phyloP scores from a whole-genome alignment of 139 green algal species.

The Coelastrella sp. region DNA sequence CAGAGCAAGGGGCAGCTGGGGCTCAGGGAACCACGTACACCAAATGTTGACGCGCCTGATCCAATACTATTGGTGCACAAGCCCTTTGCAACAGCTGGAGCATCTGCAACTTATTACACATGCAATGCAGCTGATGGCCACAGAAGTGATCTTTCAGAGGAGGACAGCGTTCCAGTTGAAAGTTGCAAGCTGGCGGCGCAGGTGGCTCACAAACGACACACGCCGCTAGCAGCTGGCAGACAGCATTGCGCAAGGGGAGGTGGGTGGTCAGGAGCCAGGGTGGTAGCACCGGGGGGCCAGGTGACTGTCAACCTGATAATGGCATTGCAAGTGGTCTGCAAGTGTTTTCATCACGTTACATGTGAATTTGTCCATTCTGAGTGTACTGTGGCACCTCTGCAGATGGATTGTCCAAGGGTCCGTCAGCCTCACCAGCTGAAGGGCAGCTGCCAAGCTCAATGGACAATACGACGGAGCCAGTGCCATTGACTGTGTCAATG shows the following conservation, averaged over 20 bases:
- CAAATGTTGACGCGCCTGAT: background rate
- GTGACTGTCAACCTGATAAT: no score
- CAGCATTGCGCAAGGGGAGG: background rate
- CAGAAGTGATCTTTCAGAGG: background rate
- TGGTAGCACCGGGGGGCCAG: no score
- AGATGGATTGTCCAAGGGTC: background rate
- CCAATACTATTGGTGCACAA: background rate
- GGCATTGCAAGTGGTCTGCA: no score
- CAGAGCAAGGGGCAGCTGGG: background rate
- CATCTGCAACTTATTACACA: background rate
- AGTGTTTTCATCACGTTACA: no score
- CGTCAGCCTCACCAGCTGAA: background rate
- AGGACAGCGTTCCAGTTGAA: slow-evolving; percentile 40
- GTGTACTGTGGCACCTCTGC: background rate
- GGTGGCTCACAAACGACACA: slow-evolving; percentile 17
- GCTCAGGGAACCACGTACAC: background rate
- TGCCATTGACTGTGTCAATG: background rate
- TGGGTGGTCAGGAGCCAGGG: background rate
- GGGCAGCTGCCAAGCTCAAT: slow-evolving; percentile 44
- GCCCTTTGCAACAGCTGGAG: background rate
- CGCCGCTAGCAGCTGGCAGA: background rate
- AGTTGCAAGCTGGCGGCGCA: slow-evolving; percentile 37
- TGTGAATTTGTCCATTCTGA: background rate
- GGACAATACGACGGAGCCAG: slow-evolving; percentile 28
- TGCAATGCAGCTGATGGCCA: background rate